These are phyloP conservation scores for Penicillium roqueforti DNA, from an alignment of 495 filamentous ascomycete genomes.

Conservation along the genomic window DNA sequence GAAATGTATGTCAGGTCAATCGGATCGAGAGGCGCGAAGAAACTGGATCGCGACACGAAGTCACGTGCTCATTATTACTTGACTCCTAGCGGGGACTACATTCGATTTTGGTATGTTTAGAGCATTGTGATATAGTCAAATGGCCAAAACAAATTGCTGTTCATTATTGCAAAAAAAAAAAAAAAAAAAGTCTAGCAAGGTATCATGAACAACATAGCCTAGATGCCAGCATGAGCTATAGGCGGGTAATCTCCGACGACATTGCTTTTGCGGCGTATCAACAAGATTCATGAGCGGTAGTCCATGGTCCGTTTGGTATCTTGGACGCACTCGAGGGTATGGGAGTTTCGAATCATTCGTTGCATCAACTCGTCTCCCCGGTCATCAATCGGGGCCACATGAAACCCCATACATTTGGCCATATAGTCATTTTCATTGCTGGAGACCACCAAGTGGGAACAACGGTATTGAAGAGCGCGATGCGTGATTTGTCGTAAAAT, in stretches of 20 bases:
- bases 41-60: constrained; percentile 31
- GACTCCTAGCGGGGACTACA: neutral
- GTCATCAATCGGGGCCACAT: neutral
- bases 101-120: neutral
- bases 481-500: constrained; percentile 14
- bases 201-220: constrained; percentile 7
- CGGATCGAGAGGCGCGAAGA: constrained; percentile 2
- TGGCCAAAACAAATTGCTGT: constrained; percentile 1
- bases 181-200: constrained; percentile 7
- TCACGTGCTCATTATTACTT: constrained; percentile 28
- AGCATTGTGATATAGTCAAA: neutral
- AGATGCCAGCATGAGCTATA: constrained; percentile 5
- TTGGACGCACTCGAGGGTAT: neutral
- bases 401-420: neutral
- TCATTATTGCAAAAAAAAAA: constrained; percentile 6
- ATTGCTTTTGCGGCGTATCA: neutral
- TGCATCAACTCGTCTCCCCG: neutral
- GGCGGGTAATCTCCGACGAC: neutral
- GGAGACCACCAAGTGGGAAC: constrained; percentile 16
- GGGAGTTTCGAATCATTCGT: neutral
- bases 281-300: neutral
- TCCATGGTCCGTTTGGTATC: neutral
- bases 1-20: neutral
- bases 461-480: constrained; percentile 15
- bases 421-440: constrained; percentile 20